Conservation (phyloP, 495 filamentous ascomycete species). For the Jackrogersella minutella region DNA sequence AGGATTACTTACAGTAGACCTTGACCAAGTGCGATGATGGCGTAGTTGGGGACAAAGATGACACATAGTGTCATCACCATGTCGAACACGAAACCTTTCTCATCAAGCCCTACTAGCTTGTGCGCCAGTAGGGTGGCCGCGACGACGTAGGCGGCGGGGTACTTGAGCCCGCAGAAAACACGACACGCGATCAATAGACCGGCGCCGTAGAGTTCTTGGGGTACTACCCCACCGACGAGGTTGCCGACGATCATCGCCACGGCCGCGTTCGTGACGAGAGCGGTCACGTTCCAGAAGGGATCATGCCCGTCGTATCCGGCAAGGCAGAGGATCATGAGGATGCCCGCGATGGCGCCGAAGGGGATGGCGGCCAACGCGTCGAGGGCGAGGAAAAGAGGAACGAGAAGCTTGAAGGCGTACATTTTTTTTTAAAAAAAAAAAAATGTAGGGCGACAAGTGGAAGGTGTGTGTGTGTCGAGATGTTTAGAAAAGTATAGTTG, state of each 20-base stretch:
- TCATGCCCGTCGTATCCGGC: not conserved
- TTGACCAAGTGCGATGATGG: not conserved
- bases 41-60: not conserved
- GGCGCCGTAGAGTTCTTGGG: conserved; percentile 1
- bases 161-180: not conserved
- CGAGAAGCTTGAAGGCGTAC: conserved; percentile 13
- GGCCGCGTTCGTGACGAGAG: not conserved
- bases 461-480: not conserved
- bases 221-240: not conserved
- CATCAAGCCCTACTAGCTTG: not conserved
- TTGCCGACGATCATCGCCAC: not conserved
- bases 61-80: not conserved
- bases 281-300: not conserved
- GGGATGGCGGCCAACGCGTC: conserved; percentile 6
- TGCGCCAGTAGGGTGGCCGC: not conserved
- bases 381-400: conserved; percentile 15
- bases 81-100: not conserved
- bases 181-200: conserved; percentile 7
- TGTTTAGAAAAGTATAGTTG: not conserved
- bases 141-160: not conserved
- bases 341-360: conserved; percentile 6
- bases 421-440: conserved; percentile 6
- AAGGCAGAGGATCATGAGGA: conserved; percentile 5
- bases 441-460: not conserved
- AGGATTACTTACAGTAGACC: not conserved